Evolutionary conservation across 2,329 filamentous ascomycete species (phyloP), one percentile per base, ranked within the genome.

Genomic region (Neospermospora avenae): DNA sequence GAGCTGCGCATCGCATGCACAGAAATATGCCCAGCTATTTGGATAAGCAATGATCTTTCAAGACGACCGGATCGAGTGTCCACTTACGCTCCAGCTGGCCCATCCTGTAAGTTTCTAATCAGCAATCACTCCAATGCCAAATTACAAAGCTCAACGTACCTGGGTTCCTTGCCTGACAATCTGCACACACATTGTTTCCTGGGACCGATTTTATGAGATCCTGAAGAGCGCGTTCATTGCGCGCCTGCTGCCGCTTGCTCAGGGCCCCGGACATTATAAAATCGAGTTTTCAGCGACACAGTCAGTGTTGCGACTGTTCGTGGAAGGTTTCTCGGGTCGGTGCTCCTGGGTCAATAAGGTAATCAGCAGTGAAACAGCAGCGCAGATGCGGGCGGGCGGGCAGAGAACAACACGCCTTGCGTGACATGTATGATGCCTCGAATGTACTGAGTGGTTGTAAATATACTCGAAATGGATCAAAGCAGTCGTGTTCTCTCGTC

Each of bases 161-260:
- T 85, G 95, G 95, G 76, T 97, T 98, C 74, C 87, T 86, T 63
- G 91, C 88, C 73, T 87, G 84, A 77, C 95, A 99, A 77, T 99
- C 95, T 65, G 95, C 95, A 79, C 95, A 99, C 71, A 86, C 80
- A 74, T 95, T 92, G 79, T 99, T 99, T 61, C 95, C 95, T 8
- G 92, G 84, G 10, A 96, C 81, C 39, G 80, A 85, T 67, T 89
- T 89, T 67, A 98, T 88, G 65, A 99, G 84, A 51, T 98, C 93
- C 72, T 97, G 91, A 67, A 99, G 81, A 58, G 85, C 81, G 74
- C 91, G 91, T 80, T 99, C 95, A 76, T 99, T 97, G 77, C 95
- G 93, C 81, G 90, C 91, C 82, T 97, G 93, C 79, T 97, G 91
- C 77, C 95, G 91, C 83, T 98, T 99, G 81, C 88, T 96, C 74